These are phyloP conservation scores for Ophiobolus disseminans DNA, from an alignment of 2,329 filamentous ascomycete genomes.

Conservation along the genomic window DNA sequence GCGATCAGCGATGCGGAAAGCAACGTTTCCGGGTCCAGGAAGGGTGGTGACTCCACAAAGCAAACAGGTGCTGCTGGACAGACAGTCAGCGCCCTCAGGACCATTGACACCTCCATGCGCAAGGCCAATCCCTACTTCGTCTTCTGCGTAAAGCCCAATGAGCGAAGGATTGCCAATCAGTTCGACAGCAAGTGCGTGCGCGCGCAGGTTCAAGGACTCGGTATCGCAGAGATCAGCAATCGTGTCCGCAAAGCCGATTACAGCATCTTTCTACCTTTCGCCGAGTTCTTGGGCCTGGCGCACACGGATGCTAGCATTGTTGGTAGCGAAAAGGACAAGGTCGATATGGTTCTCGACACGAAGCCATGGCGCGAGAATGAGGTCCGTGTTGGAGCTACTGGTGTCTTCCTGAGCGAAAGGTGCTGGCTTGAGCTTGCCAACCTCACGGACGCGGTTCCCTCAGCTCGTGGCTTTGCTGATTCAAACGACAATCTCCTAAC, in stretches of 20 bases:
- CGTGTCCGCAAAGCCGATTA: slow-evolving; percentile 92
- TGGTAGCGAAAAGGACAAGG: slow-evolving; percentile 90
- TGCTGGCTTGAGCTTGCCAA: slow-evolving; percentile 93
- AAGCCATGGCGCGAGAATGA: slow-evolving; percentile 93
- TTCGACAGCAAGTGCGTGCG: slow-evolving; percentile 99
- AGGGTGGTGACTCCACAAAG: slow-evolving; percentile 44
- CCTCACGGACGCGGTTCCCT: slow-evolving; percentile 62
- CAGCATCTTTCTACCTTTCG: slow-evolving; percentile 93
- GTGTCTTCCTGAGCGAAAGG: slow-evolving; percentile 92
- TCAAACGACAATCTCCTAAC: slow-evolving; percentile 63
- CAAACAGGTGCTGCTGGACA: slow-evolving; percentile 92
- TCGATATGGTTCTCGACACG: slow-evolving; percentile 88
- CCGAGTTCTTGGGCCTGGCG: slow-evolving; percentile 88
- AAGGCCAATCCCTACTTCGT: slow-evolving; percentile 95
- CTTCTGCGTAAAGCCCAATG: slow-evolving; percentile 97
- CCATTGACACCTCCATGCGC: slow-evolving; percentile 85
- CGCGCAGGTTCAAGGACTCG: slow-evolving; percentile 91
- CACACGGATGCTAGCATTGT: slow-evolving; percentile 86
- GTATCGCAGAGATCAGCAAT: slow-evolving; percentile 96
- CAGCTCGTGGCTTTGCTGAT: slow-evolving; percentile 49
- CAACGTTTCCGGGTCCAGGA: slow-evolving; percentile 52
- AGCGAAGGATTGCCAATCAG: slow-evolving; percentile 95
- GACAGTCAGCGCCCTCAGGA: slow-evolving; percentile 87
- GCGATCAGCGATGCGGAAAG: slow-evolving; percentile 52
- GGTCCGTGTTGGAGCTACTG: slow-evolving; percentile 86